Evolutionary conservation across 2,329 filamentous ascomycete genomes (phyloP).

Genomic region (Cadophora malorum): DNA sequence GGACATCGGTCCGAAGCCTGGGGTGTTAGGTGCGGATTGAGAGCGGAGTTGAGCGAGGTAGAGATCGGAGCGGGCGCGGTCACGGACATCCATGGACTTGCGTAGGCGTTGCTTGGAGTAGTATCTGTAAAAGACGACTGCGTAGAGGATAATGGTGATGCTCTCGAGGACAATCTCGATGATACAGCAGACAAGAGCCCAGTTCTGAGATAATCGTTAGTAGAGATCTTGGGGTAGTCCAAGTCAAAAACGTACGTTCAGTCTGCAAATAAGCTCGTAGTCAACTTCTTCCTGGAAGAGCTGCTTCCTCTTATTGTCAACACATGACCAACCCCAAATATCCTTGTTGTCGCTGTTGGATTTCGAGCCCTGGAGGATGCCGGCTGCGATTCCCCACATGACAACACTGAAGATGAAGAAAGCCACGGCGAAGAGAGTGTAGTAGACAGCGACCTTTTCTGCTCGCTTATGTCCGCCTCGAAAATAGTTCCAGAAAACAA

Average conservation of each 20-base stretch:
- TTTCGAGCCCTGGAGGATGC: constrained; percentile 80
- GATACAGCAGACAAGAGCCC: constrained; percentile 94
- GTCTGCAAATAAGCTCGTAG: constrained; percentile 89
- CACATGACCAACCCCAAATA: constrained; percentile 98
- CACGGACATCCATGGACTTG: constrained; percentile 96
- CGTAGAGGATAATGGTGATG: constrained; percentile 91
- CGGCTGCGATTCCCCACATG: constrained; percentile 90
- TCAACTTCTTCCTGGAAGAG: constrained; percentile 82
- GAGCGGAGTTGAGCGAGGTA: constrained; percentile 86
- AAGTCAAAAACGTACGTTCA: constrained; percentile 64
- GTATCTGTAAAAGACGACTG: constrained; percentile 94
- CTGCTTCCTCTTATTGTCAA: constrained; percentile 80
- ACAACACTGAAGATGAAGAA: constrained; percentile 94
- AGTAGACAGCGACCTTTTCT: constrained; percentile 93
- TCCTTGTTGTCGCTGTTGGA: constrained; percentile 79
- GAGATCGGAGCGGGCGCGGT: constrained; percentile 91
- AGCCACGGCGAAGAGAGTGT: constrained; percentile 89
- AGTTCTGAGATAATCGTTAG: constrained; percentile 66
- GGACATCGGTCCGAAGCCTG: constrained; percentile 79
- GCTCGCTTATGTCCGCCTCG: constrained; percentile 86
- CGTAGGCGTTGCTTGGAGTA: constrained; percentile 94
- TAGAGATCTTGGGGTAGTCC: neutral
- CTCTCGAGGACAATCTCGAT: constrained; percentile 95
- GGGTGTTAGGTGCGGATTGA: constrained; percentile 94
- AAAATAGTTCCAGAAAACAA: constrained; percentile 86